Percentiles rank a stretch among this genome's conserved stretches.
Conservation (phyloP, 306 rosid species). For the Neltuma alba region DNA sequence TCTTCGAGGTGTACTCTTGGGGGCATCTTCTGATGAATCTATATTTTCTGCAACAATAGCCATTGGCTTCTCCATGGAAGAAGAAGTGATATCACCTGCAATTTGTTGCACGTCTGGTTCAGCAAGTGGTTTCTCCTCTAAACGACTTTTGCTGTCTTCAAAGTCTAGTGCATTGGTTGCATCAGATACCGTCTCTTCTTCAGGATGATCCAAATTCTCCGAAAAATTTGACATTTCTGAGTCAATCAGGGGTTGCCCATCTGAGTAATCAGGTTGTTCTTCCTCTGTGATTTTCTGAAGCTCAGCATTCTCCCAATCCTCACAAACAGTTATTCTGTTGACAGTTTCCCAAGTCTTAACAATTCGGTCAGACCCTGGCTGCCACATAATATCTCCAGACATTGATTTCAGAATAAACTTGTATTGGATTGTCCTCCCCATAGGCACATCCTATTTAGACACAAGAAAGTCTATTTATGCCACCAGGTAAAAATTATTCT, state of each 20-base stretch:
- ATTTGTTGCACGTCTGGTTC: not conserved
- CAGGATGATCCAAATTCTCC: not conserved
- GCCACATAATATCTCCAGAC: conserved; percentile 66
- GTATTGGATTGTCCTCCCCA: conserved; percentile 64
- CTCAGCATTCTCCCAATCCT: conserved; percentile 83
- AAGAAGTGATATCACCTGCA: not conserved
- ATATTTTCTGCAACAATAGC: conserved; percentile 15
- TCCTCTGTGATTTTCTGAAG: conserved; percentile 68
- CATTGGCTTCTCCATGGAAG: conserved; percentile 40
- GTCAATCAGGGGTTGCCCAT: conserved; percentile 30
- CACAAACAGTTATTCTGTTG: conserved; percentile 55
- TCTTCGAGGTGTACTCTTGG: conserved; percentile 1
- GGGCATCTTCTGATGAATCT: conserved; percentile 11
- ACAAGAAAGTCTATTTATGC: conserved; percentile 1
- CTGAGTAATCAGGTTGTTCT: conserved; percentile 34
- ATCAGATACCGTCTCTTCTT: not conserved
- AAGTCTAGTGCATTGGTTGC: not conserved
- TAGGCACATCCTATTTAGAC: conserved; percentile 60
- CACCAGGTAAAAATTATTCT: not conserved
- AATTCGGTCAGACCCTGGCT: conserved; percentile 73
- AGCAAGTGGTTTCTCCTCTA: conserved; percentile 32
- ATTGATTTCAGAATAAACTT: conserved; percentile 70
- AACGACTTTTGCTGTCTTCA: not conserved
- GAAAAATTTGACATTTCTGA: not conserved
- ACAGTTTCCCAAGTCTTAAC: conserved; percentile 69